Percentiles rank a stretch among this genome's conserved stretches.
phyloP scores from a whole-genome alignment of 2,329 filamentous ascomycete genomes.

The Hyphodiscus sp. region DNA sequence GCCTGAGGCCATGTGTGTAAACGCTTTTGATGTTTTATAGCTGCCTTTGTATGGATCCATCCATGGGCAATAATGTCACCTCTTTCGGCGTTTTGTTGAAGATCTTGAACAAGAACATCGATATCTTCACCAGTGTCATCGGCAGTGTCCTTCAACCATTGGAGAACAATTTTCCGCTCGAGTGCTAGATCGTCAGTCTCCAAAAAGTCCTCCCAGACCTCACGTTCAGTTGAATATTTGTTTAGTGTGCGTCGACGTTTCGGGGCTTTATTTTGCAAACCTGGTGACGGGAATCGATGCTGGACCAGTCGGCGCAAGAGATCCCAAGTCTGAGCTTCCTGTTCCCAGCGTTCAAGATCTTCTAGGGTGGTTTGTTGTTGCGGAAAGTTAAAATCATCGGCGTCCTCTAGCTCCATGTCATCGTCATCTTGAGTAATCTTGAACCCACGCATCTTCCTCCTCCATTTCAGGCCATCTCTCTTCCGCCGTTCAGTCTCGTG shows the following conservation, averaged over 20 bases:
- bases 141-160: conserved; percentile 79
- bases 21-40: conserved; percentile 85
- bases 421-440: conserved; percentile 25
- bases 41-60: conserved; percentile 85
- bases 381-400: conserved; percentile 39
- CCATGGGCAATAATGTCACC: conserved; percentile 80
- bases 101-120: conserved; percentile 66
- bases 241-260: conserved; percentile 30
- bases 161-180: conserved; percentile 73
- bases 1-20: conserved; percentile 61
- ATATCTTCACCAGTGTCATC: conserved; percentile 62
- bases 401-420: conserved; percentile 40
- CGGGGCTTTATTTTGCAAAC: conserved; percentile 16
- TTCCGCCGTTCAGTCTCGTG: conserved; percentile 25
- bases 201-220: conserved; percentile 70
- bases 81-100: conserved; percentile 69
- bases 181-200: conserved; percentile 64
- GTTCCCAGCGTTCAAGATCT: conserved; percentile 61
- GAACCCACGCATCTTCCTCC: conserved; percentile 33
- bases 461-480: conserved; percentile 22
- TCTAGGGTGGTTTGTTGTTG: conserved; percentile 32
- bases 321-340: conserved; percentile 88
- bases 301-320: conserved; percentile 60
- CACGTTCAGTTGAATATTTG: conserved; percentile 51
- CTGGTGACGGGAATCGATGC: conserved; percentile 49